phyloP scores from a whole-genome alignment of 208 protist species.

The Acanthamoeba healyi region DNA sequence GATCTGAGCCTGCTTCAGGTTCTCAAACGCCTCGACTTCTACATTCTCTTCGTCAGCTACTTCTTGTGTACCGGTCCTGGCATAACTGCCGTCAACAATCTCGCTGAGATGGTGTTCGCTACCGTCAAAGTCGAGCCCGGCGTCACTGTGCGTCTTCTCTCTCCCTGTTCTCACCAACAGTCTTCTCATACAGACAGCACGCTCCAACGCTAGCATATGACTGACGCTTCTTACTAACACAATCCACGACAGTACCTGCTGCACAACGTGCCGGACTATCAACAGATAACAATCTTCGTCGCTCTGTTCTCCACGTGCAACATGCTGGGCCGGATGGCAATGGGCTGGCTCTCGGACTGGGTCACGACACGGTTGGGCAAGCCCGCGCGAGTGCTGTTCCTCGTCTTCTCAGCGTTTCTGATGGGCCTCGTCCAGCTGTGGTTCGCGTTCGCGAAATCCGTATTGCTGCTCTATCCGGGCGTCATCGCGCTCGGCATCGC shows the following conservation, averaged over 20 bases:
- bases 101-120: constrained; percentile 70
- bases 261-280: background rate
- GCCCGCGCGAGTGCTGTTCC: constrained; percentile 11
- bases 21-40: constrained; percentile 32
- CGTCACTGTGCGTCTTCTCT: background rate
- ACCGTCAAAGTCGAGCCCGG: background rate
- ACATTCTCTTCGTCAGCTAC: constrained; percentile 41
- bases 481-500: constrained; percentile 9
- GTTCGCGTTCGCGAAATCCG: background rate
- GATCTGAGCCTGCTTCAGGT: constrained; percentile 18
- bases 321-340: background rate
- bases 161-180: background rate
- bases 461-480: constrained; percentile 8
- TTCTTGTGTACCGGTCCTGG: constrained; percentile 21
- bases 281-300: background rate
- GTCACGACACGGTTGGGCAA: constrained; percentile 3
- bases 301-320: constrained; percentile 20
- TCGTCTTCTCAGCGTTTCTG: background rate
- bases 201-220: background rate
- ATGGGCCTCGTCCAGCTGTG: constrained; percentile 17
- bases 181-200: background rate
- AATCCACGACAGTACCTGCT: constrained; percentile 26
- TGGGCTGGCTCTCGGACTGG: constrained; percentile 24
- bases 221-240: background rate
- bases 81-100: constrained; percentile 59